Evolutionary conservation across 2,329 filamentous ascomycete genomes (phyloP), one percentile per base, ranked within the genome.

Genomic region (Aureobasidium sp.): DNA sequence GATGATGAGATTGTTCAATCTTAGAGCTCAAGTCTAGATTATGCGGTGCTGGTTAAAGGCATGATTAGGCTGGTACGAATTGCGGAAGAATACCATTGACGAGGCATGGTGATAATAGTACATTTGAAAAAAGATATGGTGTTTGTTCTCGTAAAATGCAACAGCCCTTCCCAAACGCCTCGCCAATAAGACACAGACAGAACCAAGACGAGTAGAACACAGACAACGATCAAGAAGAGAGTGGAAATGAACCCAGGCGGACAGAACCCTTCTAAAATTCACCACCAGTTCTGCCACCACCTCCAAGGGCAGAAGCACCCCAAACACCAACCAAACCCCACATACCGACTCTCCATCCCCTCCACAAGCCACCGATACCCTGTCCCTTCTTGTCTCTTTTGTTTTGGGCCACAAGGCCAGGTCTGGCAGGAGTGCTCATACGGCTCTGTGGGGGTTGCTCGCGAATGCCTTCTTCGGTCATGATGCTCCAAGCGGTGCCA

Each of bases 401-500:
- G 27, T 29, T 49, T 72, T 73, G 60, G 63, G 67, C 63, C 46
- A 63, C 68, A 64, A 68, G 46, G 68, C 74, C 60, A 67, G 72
- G 67, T 61, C 64, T 67, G 35, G 64, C 66, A 25, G 63, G 55
- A 10, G 57, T 60, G 69, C 62, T 65, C 62, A 35, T 64, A 69
- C 61, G 17, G 73, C 62, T 61, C 68, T 65, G 51, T 73, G 66
- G 53, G 76, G 67, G 38, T 79, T 55, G 33, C 13, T 61, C 51
- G n/a, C 61, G 45, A 77, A 62, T 76, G 8, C 94, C 94, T 72
- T 99, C 94, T 67, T 95, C 89, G 37, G 86, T 81, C 1, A 89
- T 81, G 63, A 99, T 94, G 62, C 84, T 83, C 79, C 90, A 93
- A 82, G 96, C 92, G 2, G 93, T 96, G 3, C 90, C 89, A n/a